Evolutionary conservation across 2,329 filamentous ascomycete genomes (phyloP).

Genomic region (Cercospora citrullina): DNA sequence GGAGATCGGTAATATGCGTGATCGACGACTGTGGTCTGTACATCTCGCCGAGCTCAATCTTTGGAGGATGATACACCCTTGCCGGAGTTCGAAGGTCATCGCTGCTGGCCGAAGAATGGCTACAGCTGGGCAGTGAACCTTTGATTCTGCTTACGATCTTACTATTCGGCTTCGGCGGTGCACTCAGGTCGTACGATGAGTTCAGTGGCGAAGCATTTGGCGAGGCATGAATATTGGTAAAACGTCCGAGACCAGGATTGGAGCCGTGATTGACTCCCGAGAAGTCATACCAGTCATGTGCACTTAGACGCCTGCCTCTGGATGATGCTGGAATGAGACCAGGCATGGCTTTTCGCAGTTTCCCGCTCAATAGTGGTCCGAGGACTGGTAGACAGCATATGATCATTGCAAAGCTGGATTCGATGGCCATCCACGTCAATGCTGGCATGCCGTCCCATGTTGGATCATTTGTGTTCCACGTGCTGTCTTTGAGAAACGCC

Average conservation of each 20-base stretch:
- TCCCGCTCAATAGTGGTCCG: conserved; percentile 12
- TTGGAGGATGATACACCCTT: conserved; percentile 5
- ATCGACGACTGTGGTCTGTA: conserved; percentile 10
- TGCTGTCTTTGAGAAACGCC: conserved; percentile 27
- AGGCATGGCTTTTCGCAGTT: conserved; percentile 11
- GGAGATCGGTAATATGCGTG: not conserved
- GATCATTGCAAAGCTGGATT: conserved; percentile 32
- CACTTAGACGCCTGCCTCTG: not conserved
- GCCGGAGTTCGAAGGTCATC: not conserved
- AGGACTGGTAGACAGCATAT: conserved; percentile 32
- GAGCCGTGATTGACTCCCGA: conserved; percentile 8
- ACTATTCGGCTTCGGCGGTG: not conserved
- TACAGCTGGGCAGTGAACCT: not conserved
- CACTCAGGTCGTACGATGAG: not conserved
- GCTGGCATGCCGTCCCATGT: conserved; percentile 31
- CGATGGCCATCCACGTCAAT: conserved; percentile 33
- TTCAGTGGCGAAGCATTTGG: conserved; percentile 10
- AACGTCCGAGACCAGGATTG: conserved; percentile 5
- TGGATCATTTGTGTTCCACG: conserved; percentile 24
- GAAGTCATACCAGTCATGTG: conserved; percentile 8
- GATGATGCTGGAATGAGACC: not conserved
- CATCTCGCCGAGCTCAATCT: conserved; percentile 13
- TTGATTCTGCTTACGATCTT: not conserved
- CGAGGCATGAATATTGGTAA: conserved; percentile 15
- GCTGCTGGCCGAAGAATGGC: not conserved